phyloP scores from a whole-genome alignment of 176 grass and related monocot species.

The Carex littledalei region DNA sequence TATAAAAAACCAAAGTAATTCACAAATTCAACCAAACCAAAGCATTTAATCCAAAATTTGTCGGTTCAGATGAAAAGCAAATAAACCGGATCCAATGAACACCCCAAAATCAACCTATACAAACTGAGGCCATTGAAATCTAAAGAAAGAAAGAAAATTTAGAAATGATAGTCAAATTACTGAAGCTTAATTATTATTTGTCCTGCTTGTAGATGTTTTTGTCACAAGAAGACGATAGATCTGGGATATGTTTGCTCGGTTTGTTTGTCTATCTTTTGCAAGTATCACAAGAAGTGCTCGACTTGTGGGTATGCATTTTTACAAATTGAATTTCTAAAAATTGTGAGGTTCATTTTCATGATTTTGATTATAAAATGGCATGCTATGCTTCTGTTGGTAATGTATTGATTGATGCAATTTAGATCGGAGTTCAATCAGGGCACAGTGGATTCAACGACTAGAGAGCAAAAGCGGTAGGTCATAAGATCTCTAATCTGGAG shows the following conservation, averaged over 20 bases:
- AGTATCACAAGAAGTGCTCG: conserved; percentile 91
- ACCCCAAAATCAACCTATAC: background rate
- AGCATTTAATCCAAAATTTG: no score
- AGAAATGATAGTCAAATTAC: background rate
- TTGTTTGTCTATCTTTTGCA: conserved; percentile 98
- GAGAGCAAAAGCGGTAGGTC: conserved; percentile 38
- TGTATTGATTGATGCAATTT: conserved; percentile 8
- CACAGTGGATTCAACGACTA: conserved; percentile 49
- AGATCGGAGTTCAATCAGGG: conserved; percentile 64
- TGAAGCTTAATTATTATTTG: background rate
- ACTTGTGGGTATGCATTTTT: conserved; percentile 61
- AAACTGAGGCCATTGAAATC: background rate
- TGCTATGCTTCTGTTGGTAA: background rate
- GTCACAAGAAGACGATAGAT: conserved; percentile 97
- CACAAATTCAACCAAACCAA: no score
- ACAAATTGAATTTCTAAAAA: background rate
- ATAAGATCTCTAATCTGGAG: background rate
- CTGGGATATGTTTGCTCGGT: conserved; percentile 96
- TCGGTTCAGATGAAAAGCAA: no score
- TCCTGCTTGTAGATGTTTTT: conserved; percentile 65
- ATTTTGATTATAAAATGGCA: background rate
- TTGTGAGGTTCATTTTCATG: background rate
- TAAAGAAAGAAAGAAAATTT: background rate
- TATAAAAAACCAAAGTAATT: no score
- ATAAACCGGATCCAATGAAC: no score